Evolutionary conservation across 2,329 filamentous ascomycete genomes (phyloP).

Genomic region (Echinosphaeria canescens): DNA sequence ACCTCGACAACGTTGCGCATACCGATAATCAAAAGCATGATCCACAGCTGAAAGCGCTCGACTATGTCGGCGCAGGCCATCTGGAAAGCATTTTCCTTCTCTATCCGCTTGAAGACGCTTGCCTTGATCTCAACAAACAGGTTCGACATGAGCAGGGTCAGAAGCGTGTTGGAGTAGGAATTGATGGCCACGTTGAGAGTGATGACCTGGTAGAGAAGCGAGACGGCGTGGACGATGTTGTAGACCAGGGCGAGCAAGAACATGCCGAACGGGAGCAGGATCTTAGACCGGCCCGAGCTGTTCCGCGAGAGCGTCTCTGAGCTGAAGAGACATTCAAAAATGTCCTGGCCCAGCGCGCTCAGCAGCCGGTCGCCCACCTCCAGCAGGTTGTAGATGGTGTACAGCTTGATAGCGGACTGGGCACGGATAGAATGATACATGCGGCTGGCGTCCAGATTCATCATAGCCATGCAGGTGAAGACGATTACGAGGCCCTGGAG

Average conservation of each 20-base stretch:
- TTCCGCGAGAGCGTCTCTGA: conserved; percentile 80
- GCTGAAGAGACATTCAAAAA: conserved; percentile 89
- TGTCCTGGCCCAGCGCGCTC: conserved; percentile 82
- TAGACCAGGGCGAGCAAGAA: conserved; percentile 74
- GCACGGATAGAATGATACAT: conserved; percentile 98
- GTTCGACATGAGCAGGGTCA: conserved; percentile 85
- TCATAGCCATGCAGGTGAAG: conserved; percentile 63
- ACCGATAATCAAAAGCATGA: conserved; percentile 92
- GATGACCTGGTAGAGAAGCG: conserved; percentile 93
- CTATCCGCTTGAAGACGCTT: conserved; percentile 95
- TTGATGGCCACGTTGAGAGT: conserved; percentile 96
- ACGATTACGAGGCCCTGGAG: conserved; percentile 80
- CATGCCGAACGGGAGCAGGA: conserved; percentile 76
- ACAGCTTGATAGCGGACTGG: conserved; percentile 92
- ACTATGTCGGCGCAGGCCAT: conserved; percentile 93
- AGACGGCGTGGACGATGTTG: conserved; percentile 69
- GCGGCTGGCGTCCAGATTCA: conserved; percentile 82
- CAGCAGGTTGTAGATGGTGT: conserved; percentile 96
- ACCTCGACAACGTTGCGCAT: conserved; percentile 94
- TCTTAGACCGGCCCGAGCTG: conserved; percentile 72
- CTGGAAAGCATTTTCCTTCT: conserved; percentile 95
- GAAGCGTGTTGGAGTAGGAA: conserved; percentile 87
- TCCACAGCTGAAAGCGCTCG: conserved; percentile 91
- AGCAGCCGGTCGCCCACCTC: conserved; percentile 83
- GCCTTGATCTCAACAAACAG: conserved; percentile 99